Conservation (phyloP, 2,329 filamentous ascomycete genomes). For the Geoglossum cookeanum region DNA sequence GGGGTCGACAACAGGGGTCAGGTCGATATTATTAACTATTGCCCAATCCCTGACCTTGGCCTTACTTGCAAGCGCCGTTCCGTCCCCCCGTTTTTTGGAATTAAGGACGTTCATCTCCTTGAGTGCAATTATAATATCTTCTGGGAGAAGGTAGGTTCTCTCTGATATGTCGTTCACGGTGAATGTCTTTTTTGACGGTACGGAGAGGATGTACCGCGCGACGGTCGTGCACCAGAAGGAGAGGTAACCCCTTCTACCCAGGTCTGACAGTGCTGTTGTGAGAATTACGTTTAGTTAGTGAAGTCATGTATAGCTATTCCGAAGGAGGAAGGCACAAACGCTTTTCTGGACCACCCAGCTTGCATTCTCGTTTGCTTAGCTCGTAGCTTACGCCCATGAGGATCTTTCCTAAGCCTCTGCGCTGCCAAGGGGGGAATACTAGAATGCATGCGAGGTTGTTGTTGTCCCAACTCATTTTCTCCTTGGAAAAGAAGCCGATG, state of each 20-base stretch:
- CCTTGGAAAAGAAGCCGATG: conserved; percentile 95
- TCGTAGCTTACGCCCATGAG: conserved; percentile 91
- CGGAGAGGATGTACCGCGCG: conserved; percentile 40
- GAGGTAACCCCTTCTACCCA: conserved; percentile 65
- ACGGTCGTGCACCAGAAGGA: conserved; percentile 78
- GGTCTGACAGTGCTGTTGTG: conserved; percentile 48
- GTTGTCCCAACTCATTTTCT: conserved; percentile 97
- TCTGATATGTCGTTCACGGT: conserved; percentile 54
- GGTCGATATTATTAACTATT: background rate
- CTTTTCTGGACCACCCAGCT: conserved; percentile 84
- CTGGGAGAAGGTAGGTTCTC: conserved; percentile 64
- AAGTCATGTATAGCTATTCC: background rate
- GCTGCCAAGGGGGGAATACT: conserved; percentile 89
- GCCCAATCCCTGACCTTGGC: conserved; percentile 4
- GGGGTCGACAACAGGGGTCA: conserved; percentile 1
- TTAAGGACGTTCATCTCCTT: conserved; percentile 60
- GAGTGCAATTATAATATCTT: conserved; percentile 64
- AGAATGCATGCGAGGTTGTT: conserved; percentile 96
- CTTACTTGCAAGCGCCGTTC: background rate
- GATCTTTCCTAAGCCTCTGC: conserved; percentile 68
- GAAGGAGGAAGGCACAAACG: conserved; percentile 22
- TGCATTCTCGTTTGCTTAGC: conserved; percentile 62
- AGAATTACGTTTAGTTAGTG: background rate
- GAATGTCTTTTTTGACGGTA: conserved; percentile 23
- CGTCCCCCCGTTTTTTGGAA: conserved; percentile 4